Conservation (phyloP, 805 yeast genomes). For the Yarrowia sp. region DNA sequence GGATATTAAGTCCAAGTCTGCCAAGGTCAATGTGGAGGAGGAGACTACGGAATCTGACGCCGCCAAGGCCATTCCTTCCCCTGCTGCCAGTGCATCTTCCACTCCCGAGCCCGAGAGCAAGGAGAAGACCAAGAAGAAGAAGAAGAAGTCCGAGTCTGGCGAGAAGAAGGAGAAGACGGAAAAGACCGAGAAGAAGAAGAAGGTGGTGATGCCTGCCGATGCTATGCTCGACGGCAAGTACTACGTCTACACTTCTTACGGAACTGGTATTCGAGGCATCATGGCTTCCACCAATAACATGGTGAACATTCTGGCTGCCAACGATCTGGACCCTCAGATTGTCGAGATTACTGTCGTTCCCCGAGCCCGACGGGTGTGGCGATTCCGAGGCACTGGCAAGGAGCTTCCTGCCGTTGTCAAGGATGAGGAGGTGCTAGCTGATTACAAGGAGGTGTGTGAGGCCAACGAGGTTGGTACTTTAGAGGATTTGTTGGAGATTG, state of each 20-base stretch:
- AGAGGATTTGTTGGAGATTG: slow-evolving; percentile 19
- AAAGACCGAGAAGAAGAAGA: slow-evolving; percentile 12
- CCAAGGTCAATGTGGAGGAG: slow-evolving; percentile 15
- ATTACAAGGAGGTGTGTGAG: slow-evolving; percentile 21
- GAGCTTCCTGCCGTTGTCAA: slow-evolving; percentile 81
- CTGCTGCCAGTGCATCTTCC: slow-evolving; percentile 24
- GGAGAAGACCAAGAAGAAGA: neutral
- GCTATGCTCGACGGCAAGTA: slow-evolving; percentile 25
- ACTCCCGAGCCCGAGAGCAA: slow-evolving; percentile 15
- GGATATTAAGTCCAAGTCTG: slow-evolving; percentile 26
- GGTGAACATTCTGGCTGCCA: slow-evolving; percentile 69
- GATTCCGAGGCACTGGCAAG: slow-evolving; percentile 62
- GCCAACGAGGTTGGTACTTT: slow-evolving; percentile 16
- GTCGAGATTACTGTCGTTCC: slow-evolving; percentile 86
- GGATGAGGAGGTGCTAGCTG: slow-evolving; percentile 75
- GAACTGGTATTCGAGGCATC: slow-evolving; percentile 77
- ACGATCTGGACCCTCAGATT: slow-evolving; percentile 60
- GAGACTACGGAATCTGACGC: slow-evolving; percentile 21
- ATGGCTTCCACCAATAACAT: slow-evolving; percentile 73
- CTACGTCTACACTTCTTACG: slow-evolving; percentile 76
- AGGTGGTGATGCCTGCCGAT: slow-evolving; percentile 16
- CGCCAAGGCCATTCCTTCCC: slow-evolving; percentile 19
- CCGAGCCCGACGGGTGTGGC: slow-evolving; percentile 81
- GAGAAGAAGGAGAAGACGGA: neutral
- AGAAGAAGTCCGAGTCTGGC: slow-evolving; percentile 12